A percentile compares a stretch with the other conserved stretches of the same genome.
Conservation (phyloP, 768 basidiomycete genomes). For the Boletus sensibilis region DNA sequence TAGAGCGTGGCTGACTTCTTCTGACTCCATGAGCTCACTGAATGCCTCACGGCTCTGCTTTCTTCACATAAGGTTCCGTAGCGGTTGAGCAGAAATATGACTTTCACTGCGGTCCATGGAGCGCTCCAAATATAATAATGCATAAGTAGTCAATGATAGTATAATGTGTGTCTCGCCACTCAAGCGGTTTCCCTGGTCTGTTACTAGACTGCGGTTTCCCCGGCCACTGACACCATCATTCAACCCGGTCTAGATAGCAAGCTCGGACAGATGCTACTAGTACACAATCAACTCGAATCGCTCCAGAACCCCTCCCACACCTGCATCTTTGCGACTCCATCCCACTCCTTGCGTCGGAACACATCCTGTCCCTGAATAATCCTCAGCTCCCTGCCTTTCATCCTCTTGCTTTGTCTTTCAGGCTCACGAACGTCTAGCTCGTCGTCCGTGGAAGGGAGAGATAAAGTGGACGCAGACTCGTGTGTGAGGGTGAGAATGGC, state of each 20-base stretch:
- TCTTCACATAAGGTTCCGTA: too few species aligned
- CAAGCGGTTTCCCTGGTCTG: background rate
- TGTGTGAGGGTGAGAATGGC: conserved; percentile 67
- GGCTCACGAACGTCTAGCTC: conserved; percentile 67
- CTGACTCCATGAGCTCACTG: background rate
- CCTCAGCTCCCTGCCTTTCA: conserved; percentile 83
- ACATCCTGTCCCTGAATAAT: conserved; percentile 77
- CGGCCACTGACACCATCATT: background rate
- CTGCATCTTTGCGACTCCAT: conserved; percentile 32
- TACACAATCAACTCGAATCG: background rate
- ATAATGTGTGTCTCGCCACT: background rate
- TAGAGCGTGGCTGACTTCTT: background rate
- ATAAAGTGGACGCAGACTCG: conserved; percentile 41
- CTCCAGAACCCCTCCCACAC: conserved; percentile 39
- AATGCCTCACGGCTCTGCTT: background rate
- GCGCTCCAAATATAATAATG: too few species aligned
- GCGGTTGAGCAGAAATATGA: too few species aligned
- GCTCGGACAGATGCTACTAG: too few species aligned
- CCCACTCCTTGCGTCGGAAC: conserved; percentile 46
- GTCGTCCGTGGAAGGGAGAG: conserved; percentile 70
- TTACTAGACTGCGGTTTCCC: background rate
- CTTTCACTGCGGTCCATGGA: too few species aligned
- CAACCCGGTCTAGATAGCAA: background rate
- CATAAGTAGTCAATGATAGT: too few species aligned
- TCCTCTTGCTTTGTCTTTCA: conserved; percentile 63